phyloP scores from a whole-genome alignment of 2,329 filamentous ascomycete genomes.

The Ceratocystis diversiconidia region DNA sequence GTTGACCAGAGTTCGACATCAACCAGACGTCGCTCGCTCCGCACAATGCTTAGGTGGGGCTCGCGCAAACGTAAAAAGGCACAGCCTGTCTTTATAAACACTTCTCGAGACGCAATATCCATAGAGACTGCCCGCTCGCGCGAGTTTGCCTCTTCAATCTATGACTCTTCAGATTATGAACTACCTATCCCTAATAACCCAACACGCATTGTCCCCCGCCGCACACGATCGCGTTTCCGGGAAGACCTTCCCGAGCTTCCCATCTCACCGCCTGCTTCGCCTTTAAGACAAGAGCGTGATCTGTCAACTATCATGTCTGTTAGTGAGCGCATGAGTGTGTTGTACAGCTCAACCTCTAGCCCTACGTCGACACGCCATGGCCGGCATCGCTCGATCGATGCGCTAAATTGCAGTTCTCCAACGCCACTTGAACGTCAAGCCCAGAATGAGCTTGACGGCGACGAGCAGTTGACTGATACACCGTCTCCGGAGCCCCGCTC shows the following conservation, averaged over 20 bases:
- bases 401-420: slow-evolving; percentile 11
- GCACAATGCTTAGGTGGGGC: slow-evolving; percentile 19
- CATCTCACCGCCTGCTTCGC: slow-evolving; percentile 68
- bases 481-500: slow-evolving; percentile 45
- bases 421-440: slow-evolving; percentile 19
- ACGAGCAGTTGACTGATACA: slow-evolving; percentile 14
- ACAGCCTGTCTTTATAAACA: slow-evolving; percentile 17
- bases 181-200: slow-evolving; percentile 23
- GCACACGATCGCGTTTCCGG: slow-evolving; percentile 79
- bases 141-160: slow-evolving; percentile 30
- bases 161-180: slow-evolving; percentile 20
- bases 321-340: slow-evolving; percentile 13
- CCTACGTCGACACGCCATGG: slow-evolving; percentile 7
- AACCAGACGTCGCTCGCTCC: slow-evolving; percentile 13
- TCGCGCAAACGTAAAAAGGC: slow-evolving; percentile 23
- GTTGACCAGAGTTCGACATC: slow-evolving; percentile 9
- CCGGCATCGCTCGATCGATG: slow-evolving; percentile 17
- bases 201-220: slow-evolving; percentile 45
- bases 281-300: slow-evolving; percentile 16
- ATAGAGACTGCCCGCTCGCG: slow-evolving; percentile 25
- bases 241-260: slow-evolving; percentile 83
- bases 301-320: slow-evolving; percentile 17
- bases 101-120: slow-evolving; percentile 27
- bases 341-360: slow-evolving; percentile 15
- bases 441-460: background rate